Base-by-base conservation (phyloP, 1,284 basidiomycete genomes). In the Pterula multifida region DNA sequence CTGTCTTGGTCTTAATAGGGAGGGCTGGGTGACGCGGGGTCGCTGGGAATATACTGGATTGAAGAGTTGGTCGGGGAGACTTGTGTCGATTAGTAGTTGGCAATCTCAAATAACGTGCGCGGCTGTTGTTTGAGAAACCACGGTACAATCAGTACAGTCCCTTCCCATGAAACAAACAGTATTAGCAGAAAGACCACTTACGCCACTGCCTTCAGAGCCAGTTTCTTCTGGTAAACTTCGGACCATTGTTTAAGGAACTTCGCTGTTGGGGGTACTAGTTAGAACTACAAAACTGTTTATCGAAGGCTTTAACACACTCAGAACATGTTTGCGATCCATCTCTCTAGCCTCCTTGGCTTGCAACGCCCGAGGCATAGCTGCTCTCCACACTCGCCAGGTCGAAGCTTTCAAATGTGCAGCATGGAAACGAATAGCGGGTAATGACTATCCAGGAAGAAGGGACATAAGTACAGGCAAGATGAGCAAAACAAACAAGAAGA, bases 151-250 rank as follows among this genome's bases (percentile, higher is more conserved):
- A 52, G 39, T 6, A 11, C 39, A 4, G 15, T 15, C 28, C 15
- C 28, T 15, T 32, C 15, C 28, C 6, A 32, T 6, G 15, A 32
- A 32, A 32, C 15, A 15, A 42, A 19, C 21, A 22, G 19, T 9
- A 58, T 54, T 57, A 52, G 50, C 49, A 32, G 45, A 22, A 44
- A 52, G 45, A 49, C 56, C 50, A 77, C 85, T 70, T 63, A 90
- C 86, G 83, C 84, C 49, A 88, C 81, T 51, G 87, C 85, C 63
- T 87, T 88, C 36, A 84, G 71, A 39, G 82, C 79, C 36, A 81
- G 72, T 60, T 83, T 86, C 19, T 76, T 79, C 60, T 75, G 74
- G 57, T 85, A 78, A 3, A 69, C 68, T 61, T 81, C 73, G 22
- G 70, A 57, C 86, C 86, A 90, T 55, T 71, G 78, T 42, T 73